A percentile compares a stretch with the other conserved stretches of the same genome.
Evolutionary conservation across 441 rosid species (phyloP).

Genomic region (Populus hybrid): DNA sequence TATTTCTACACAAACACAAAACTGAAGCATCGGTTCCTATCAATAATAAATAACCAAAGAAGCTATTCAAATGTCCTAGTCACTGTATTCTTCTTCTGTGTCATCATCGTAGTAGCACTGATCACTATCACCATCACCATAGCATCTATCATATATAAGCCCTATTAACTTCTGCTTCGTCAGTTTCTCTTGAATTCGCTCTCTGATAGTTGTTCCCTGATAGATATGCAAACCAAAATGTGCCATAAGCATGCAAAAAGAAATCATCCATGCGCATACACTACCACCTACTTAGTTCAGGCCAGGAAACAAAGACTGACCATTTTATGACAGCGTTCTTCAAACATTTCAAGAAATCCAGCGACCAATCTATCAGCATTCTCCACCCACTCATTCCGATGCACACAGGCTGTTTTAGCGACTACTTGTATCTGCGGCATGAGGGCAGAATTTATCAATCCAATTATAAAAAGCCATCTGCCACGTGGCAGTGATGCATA

Average conservation of each 20-base stretch:
- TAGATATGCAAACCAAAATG: neutral
- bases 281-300: neutral
- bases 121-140: constrained; percentile 28
- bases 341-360: constrained; percentile 90
- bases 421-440: constrained; percentile 63
- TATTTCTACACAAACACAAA: constrained; percentile 6
- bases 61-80: constrained; percentile 6
- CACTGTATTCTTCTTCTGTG: constrained; percentile 19
- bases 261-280: neutral
- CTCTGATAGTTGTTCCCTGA: constrained; percentile 81
- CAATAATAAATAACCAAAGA: neutral
- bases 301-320: constrained; percentile 23
- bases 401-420: constrained; percentile 44
- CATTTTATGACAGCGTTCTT: constrained; percentile 93
- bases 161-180: constrained; percentile 52
- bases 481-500: neutral
- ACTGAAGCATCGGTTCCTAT: neutral
- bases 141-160: constrained; percentile 34
- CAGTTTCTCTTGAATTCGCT: constrained; percentile 67
- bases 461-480: neutral
- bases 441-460: constrained; percentile 1
- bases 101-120: constrained; percentile 31
- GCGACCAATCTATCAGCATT: constrained; percentile 86
- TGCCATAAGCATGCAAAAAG: neutral
- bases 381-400: constrained; percentile 22